These are phyloP conservation scores for Ophiocordyceps unilateralis DNA, from an alignment of 2,329 filamentous ascomycete species.

Conservation along the genomic window DNA sequence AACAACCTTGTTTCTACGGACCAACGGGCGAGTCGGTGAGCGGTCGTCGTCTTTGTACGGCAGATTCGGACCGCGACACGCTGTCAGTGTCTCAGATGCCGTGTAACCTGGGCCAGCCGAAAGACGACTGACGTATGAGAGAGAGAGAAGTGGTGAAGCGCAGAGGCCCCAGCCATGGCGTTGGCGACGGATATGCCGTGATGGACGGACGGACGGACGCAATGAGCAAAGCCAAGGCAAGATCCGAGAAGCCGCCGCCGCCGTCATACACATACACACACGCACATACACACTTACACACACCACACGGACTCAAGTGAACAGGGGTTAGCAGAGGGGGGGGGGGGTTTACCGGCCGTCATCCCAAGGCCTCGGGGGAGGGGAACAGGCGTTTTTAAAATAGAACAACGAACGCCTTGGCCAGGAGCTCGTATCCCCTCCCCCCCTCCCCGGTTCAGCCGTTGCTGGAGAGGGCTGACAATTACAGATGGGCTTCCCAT, in stretches of 20 bases:
- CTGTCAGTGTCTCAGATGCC: conserved; percentile 1
- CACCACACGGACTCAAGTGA: too few species aligned
- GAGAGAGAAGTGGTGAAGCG: too few species aligned
- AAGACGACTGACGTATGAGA: too few species aligned
- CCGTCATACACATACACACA: too few species aligned
- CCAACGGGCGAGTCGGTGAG: background rate
- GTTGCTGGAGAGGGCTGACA: background rate
- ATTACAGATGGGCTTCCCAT: background rate
- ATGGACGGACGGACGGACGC: too few species aligned
- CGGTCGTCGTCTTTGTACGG: background rate
- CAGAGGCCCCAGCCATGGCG: too few species aligned
- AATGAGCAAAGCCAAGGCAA: too few species aligned
- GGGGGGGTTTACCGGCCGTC: background rate
- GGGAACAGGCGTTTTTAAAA: background rate
- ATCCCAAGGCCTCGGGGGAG: background rate
- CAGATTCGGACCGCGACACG: background rate
- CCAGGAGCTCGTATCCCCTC: background rate
- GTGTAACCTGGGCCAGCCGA: background rate
- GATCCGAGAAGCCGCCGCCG: too few species aligned
- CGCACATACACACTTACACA: too few species aligned
- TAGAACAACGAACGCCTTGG: background rate
- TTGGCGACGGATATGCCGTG: too few species aligned
- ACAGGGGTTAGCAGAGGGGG: background rate
- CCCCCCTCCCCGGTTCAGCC: background rate
- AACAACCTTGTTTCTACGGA: background rate